These are phyloP conservation scores for Malus asiatica DNA, from an alignment of 306 rosid genomes.

Conservation along the genomic window DNA sequence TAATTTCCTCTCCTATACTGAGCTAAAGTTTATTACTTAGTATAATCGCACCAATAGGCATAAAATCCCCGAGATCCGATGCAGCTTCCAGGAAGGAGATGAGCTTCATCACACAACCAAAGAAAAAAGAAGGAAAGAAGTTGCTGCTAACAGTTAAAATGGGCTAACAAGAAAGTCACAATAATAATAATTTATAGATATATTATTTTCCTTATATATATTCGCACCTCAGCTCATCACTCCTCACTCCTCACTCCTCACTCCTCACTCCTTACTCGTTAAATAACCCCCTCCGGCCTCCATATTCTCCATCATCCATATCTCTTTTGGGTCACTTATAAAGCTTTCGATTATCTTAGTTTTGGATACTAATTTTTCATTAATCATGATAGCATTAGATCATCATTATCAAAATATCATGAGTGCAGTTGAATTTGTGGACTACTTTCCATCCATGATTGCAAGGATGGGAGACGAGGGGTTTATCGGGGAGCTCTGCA, in stretches of 20 bases:
- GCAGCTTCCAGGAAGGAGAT: slow-evolving; percentile 56
- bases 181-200: too few relatives aligned
- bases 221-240: not conserved
- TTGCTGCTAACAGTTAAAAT: not conserved
- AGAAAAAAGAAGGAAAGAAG: slow-evolving; percentile 8
- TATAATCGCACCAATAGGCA: not conserved
- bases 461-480: slow-evolving; percentile 46
- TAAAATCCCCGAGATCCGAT: not conserved
- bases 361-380: not conserved
- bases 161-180: not conserved
- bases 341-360: not conserved
- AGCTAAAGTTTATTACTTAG: not conserved
- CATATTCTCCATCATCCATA: not conserved
- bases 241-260: not conserved
- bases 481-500: slow-evolving; percentile 49
- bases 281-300: not conserved
- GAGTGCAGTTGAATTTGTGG: slow-evolving; percentile 40
- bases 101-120: not conserved
- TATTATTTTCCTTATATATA: not conserved
- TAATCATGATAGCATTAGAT: not conserved
- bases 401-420: not conserved
- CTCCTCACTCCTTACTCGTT: not conserved
- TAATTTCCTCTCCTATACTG: not conserved
- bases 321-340: not conserved
- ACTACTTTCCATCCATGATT: slow-evolving; percentile 59